Base-by-base conservation (phyloP, 1,139 yeast species). In the Hansenula sp. region DNA sequence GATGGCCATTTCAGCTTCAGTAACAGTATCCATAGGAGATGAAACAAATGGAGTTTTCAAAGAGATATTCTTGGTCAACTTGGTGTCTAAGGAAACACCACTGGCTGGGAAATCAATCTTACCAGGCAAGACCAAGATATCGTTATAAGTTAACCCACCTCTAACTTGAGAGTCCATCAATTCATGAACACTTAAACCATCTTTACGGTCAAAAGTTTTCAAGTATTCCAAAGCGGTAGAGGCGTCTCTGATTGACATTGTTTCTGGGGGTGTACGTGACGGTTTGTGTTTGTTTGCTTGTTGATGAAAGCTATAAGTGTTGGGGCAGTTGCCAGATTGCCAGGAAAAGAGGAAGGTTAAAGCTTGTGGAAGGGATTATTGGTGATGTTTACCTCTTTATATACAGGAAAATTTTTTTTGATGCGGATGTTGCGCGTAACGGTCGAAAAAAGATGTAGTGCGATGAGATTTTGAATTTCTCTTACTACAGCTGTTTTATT, bases 21-120 rank as follows among this genome's bases (percentile, higher is more conserved):
- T 94, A 52, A 93, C 99, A 43, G 99, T 93, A 71, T 93, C 99
- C 99, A 93, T 93, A 59, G 99, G 99, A 61, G 97, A 89, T 32
- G 98, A 91, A 52, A 93, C 93, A 59, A 93, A 88, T 51, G 99
- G 99, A 42, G 96, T 75, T 73, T 86, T 90, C 69, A 93, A 77
- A 46, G 94, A 72, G 73, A 93, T 93, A 63, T 84, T 86, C 75
- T 86, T 90, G 65, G 99, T 90, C 68, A 93, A 76, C 67, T 78
- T 85, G 54, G 96, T 78, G 59, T 90, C 96, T 63, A 91, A 76
- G 46, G 73, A 70, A 48, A 94, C 98, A 31, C 58, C 71, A 43
- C 84, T 76, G 39, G 97, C 79, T 52, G 96, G 88, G 73, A 90
- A 91, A 61, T 81, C 82, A 61, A 93, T 88, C 72, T 89, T 87